Conservation (phyloP, 2,329 filamentous ascomycete genomes). For the Trichoderma simmonsii region DNA sequence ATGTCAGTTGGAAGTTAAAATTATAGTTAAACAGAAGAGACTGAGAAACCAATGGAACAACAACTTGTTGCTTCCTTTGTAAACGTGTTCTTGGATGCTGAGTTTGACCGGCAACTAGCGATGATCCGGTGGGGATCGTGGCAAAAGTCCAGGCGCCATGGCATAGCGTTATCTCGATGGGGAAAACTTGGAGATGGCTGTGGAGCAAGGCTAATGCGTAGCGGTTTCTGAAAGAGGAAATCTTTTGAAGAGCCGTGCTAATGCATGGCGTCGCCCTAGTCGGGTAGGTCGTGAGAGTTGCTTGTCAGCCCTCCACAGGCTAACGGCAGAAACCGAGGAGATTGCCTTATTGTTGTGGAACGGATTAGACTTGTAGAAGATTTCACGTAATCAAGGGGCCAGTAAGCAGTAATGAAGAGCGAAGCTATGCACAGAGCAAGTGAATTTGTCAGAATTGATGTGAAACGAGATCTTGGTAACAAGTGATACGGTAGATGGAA, state of each 20-base stretch:
- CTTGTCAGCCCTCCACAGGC: background rate
- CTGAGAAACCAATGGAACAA: background rate
- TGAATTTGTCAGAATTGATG: background rate
- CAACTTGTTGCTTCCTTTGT: background rate
- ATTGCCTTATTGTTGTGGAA: background rate
- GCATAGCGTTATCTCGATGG: background rate
- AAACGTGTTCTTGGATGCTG: background rate
- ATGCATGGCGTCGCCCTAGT: background rate
- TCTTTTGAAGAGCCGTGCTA: background rate
- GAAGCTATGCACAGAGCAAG: background rate
- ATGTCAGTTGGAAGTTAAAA: background rate
- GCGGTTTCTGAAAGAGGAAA: background rate
- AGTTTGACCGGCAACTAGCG: background rate
- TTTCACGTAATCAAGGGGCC: background rate
- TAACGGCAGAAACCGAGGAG: background rate
- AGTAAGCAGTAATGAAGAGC: background rate
- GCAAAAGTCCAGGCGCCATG: background rate
- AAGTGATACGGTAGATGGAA: background rate
- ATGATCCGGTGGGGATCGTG: background rate
- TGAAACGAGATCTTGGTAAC: background rate
- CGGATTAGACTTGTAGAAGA: background rate
- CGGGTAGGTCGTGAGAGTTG: background rate
- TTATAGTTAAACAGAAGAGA: background rate
- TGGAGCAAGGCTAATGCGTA: background rate
- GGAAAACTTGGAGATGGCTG: background rate